phyloP scores from a whole-genome alignment of 306 rosid species.

The Alnus glutinosa region DNA sequence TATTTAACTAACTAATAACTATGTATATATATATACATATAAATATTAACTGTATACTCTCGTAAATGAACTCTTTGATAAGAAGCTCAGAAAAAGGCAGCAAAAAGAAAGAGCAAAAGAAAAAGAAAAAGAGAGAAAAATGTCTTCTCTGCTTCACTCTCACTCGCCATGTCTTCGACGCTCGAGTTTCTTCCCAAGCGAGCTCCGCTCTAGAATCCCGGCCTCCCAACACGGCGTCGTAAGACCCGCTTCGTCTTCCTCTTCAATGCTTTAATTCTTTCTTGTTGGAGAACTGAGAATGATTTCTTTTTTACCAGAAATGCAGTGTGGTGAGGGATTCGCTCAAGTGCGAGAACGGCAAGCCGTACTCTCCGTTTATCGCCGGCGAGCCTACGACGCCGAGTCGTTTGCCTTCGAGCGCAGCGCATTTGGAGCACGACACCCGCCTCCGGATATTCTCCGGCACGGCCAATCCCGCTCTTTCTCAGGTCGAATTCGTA shows the following conservation, averaged over 20 bases:
- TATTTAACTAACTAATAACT: too few relatives aligned
- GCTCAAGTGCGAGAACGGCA: slow-evolving; percentile 60
- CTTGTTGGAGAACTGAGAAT: background rate
- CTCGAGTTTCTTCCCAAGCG: background rate
- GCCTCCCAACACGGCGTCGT: slow-evolving; percentile 34
- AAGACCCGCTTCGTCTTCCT: background rate
- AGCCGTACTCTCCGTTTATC: slow-evolving; percentile 29
- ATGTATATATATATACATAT: too few relatives aligned
- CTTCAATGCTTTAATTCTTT: background rate
- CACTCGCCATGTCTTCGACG: slow-evolving; percentile 11
- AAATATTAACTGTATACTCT: too few relatives aligned
- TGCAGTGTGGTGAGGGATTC: slow-evolving; percentile 44
- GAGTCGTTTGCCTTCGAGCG: slow-evolving; percentile 35
- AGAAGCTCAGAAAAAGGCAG: too few relatives aligned
- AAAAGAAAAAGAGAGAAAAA: background rate
- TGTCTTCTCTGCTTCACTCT: slow-evolving; percentile 39
- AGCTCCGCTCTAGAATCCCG: slow-evolving; percentile 5
- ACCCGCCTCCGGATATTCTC: slow-evolving; percentile 80
- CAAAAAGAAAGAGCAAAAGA: background rate
- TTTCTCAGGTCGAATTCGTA: slow-evolving; percentile 51
- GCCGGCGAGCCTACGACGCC: slow-evolving; percentile 34
- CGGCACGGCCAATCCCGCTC: slow-evolving; percentile 80
- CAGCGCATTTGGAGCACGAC: slow-evolving; percentile 40
- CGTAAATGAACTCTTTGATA: too few relatives aligned
- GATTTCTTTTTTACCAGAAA: slow-evolving; percentile 32